Evolutionary conservation across 2,329 filamentous ascomycete genomes (phyloP).

Genomic region (Colletotrichum tabaci): DNA sequence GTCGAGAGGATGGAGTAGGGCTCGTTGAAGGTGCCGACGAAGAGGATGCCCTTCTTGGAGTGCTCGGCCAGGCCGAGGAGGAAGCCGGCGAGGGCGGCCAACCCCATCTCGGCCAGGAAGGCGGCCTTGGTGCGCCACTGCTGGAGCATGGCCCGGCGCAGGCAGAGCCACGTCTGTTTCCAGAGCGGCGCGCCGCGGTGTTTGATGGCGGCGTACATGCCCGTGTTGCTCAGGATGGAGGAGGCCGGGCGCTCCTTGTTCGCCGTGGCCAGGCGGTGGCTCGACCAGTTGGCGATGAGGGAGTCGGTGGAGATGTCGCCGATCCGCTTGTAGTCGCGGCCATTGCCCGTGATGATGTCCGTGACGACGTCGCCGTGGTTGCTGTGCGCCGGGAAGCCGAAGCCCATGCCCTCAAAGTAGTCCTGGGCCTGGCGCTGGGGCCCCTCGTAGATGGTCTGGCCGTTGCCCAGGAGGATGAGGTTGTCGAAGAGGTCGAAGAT

Average conservation of each 20-base stretch:
- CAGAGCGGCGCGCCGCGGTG: conserved; percentile 64
- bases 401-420: conserved; percentile 69
- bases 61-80: conserved; percentile 69
- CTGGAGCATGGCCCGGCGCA: conserved; percentile 67
- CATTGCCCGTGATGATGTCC: conserved; percentile 74
- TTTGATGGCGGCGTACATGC: conserved; percentile 62
- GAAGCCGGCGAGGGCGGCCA: conserved; percentile 66
- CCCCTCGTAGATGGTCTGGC: conserved; percentile 70
- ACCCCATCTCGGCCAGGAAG: conserved; percentile 68
- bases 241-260: conserved; percentile 45
- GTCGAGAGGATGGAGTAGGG: conserved; percentile 67
- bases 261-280: conserved; percentile 49
- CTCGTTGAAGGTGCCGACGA: conserved; percentile 65
- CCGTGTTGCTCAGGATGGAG: conserved; percentile 56
- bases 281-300: conserved; percentile 65
- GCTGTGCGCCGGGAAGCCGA: conserved; percentile 62
- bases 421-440: conserved; percentile 57
- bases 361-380: conserved; percentile 72
- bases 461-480: conserved; percentile 68
- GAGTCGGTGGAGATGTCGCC: conserved; percentile 64
- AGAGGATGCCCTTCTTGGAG: conserved; percentile 65
- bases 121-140: conserved; percentile 67
- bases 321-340: conserved; percentile 62
- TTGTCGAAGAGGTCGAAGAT: conserved; percentile 72
- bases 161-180: conserved; percentile 68